phyloP scores from a whole-genome alignment of 225 moss, liverwort and hornwort species.

The Climacium dendroides region DNA sequence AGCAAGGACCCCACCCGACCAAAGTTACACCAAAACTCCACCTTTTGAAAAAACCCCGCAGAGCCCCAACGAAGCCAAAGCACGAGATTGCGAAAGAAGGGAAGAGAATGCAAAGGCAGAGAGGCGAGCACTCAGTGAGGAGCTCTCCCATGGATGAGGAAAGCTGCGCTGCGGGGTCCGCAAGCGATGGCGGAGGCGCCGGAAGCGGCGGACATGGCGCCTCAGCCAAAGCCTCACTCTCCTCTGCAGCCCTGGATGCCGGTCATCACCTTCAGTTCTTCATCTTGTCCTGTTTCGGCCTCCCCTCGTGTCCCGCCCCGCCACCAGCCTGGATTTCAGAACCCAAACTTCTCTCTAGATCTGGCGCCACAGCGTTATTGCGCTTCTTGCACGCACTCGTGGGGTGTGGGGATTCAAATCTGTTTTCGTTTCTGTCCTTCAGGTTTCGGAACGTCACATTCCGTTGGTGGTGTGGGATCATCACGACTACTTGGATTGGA shows the following conservation, averaged over 20 bases:
- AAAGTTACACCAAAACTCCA: not conserved
- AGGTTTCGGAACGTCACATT: too few relatives aligned
- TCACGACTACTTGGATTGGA: not conserved
- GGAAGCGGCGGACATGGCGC: not conserved
- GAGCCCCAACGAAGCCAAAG: not conserved
- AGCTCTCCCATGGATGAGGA: not conserved
- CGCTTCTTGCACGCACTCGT: not conserved
- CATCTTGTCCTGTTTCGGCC: not conserved
- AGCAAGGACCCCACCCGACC: not conserved
- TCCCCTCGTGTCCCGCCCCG: not conserved
- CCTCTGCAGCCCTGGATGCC: not conserved
- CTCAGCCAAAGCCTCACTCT: not conserved
- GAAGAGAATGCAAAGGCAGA: not conserved
- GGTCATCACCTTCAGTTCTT: not conserved
- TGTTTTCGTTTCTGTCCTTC: not conserved
- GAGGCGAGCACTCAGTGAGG: not conserved
- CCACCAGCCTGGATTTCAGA: slow-evolving; percentile 9
- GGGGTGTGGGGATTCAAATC: not conserved
- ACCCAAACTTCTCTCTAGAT: not conserved
- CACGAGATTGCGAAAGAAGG: not conserved
- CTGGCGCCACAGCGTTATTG: not conserved
- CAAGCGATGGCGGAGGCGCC: not conserved
- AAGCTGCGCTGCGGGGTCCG: not conserved
- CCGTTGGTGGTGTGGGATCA: not conserved
- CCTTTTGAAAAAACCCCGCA: not conserved